A percentile compares a stretch with the other conserved stretches of the same genome.
Conservation (phyloP, 257 asterid species). For the Asclepias syriaca region DNA sequence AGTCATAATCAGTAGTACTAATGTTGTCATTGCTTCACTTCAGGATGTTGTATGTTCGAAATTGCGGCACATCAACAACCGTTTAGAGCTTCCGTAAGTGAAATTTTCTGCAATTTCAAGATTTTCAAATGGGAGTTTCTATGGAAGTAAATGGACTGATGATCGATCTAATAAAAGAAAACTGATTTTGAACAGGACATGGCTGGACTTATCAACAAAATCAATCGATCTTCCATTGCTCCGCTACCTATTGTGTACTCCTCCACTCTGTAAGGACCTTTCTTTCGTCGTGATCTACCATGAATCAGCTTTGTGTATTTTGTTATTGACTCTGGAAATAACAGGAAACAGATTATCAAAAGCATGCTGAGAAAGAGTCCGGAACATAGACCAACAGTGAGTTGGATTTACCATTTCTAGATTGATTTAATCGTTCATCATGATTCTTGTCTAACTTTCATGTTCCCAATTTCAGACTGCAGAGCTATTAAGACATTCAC, state of each 20-base stretch:
- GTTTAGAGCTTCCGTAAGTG: slow-evolving; percentile 81
- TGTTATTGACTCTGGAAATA: slow-evolving; percentile 6
- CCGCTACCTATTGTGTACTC: slow-evolving; percentile 92
- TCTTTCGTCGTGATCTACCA: neutral
- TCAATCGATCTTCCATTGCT: slow-evolving; percentile 71
- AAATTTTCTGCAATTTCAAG: neutral
- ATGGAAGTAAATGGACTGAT: slow-evolving; percentile 1
- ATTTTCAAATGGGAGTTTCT: neutral
- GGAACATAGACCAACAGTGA: slow-evolving; percentile 84
- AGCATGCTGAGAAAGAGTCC: slow-evolving; percentile 93
- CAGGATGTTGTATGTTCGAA: slow-evolving; percentile 97
- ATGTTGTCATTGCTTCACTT: slow-evolving; percentile 9
- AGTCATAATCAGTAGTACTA: slow-evolving; percentile 1
- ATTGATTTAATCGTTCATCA: neutral
- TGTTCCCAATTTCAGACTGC: slow-evolving; percentile 53
- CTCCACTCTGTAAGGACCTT: slow-evolving; percentile 64
- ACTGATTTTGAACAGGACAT: slow-evolving; percentile 56
- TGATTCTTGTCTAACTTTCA: neutral
- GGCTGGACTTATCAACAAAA: slow-evolving; percentile 91
- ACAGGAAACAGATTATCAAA: slow-evolving; percentile 90
- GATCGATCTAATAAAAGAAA: slow-evolving; percentile 19
- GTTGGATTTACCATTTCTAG: slow-evolving; percentile 17
- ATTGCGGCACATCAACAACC: slow-evolving; percentile 92
- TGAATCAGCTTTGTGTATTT: neutral
- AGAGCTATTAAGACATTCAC: slow-evolving; percentile 79